Evolutionary conservation across 2,329 filamentous ascomycete genomes (phyloP).

Genomic region (Paramyrothecium roridum): DNA sequence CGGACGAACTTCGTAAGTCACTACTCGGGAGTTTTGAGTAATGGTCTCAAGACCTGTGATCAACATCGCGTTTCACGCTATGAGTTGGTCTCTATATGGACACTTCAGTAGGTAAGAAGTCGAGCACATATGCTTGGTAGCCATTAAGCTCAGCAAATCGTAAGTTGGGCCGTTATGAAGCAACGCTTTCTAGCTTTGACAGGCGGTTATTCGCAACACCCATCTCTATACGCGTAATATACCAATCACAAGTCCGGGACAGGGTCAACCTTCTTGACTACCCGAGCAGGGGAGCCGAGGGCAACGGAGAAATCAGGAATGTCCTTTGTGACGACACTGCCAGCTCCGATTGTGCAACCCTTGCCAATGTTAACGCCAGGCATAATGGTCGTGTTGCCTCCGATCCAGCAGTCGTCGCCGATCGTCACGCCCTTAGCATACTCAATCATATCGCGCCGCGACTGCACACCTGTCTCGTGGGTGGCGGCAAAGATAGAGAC

Average conservation of each 20-base stretch:
- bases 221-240: background rate
- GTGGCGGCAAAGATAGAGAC: slow-evolving; percentile 65
- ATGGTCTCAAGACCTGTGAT: no score
- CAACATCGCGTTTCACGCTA: no score
- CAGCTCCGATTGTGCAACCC: slow-evolving; percentile 39
- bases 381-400: slow-evolving; percentile 28
- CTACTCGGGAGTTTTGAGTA: background rate
- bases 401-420: slow-evolving; percentile 34
- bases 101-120: no score
- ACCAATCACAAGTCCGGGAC: slow-evolving; percentile 12
- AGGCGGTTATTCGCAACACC: no score
- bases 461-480: slow-evolving; percentile 59
- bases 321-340: slow-evolving; percentile 39
- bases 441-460: slow-evolving; percentile 36
- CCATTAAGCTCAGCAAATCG: no score
- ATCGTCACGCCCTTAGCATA: slow-evolving; percentile 39
- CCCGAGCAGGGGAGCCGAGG: slow-evolving; percentile 36
- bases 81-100: no score
- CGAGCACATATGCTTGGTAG: no score
- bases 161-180: no score
- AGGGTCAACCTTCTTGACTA: slow-evolving; percentile 34
- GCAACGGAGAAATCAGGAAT: slow-evolving; percentile 38
- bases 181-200: no score
- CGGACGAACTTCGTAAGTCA: no score
- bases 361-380: slow-evolving; percentile 42